phyloP scores from a whole-genome alignment of 2,329 filamentous ascomycete species.

The Gyromitra esculenta region DNA sequence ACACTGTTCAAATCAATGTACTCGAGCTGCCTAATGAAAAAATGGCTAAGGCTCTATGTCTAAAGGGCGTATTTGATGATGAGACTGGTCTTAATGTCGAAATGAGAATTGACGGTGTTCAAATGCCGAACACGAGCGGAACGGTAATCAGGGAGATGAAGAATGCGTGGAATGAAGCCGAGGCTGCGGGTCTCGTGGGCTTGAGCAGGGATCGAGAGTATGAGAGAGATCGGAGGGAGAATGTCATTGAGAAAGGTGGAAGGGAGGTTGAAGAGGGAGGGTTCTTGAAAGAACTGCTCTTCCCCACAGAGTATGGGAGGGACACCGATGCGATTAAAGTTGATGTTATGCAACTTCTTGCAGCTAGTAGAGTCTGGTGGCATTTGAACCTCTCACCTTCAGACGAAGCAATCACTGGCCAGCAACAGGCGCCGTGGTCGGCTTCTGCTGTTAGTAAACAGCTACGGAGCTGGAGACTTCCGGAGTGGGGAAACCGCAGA shows the following conservation, averaged over 20 bases:
- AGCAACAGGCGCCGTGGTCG: conserved; percentile 75
- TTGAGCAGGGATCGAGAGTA: conserved; percentile 76
- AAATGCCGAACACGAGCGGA: conserved; percentile 76
- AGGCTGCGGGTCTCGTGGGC: conserved; percentile 75
- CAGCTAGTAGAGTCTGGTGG: conserved; percentile 92
- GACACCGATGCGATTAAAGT: conserved; percentile 71
- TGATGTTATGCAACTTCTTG: conserved; percentile 77
- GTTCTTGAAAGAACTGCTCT: conserved; percentile 82
- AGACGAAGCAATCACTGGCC: conserved; percentile 76
- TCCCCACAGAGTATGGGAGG: conserved; percentile 79
- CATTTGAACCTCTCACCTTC: conserved; percentile 91
- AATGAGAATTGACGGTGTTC: conserved; percentile 94
- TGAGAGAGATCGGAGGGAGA: conserved; percentile 81
- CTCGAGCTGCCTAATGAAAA: conserved; percentile 83
- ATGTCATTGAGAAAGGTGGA: conserved; percentile 84
- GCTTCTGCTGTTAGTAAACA: conserved; percentile 92
- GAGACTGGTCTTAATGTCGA: conserved; percentile 91
- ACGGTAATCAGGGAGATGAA: conserved; percentile 90
- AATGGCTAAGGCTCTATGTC: conserved; percentile 85
- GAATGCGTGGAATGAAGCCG: conserved; percentile 78
- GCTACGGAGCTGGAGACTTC: conserved; percentile 88
- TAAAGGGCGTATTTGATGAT: conserved; percentile 93
- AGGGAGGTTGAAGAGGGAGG: conserved; percentile 82
- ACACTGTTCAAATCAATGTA: conserved; percentile 88
- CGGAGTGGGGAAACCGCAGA: conserved; percentile 95